Evolutionary conservation across 2,329 filamentous ascomycete genomes (phyloP), one percentile per base, ranked within the genome.

Genomic region (Fusarium hainanense): DNA sequence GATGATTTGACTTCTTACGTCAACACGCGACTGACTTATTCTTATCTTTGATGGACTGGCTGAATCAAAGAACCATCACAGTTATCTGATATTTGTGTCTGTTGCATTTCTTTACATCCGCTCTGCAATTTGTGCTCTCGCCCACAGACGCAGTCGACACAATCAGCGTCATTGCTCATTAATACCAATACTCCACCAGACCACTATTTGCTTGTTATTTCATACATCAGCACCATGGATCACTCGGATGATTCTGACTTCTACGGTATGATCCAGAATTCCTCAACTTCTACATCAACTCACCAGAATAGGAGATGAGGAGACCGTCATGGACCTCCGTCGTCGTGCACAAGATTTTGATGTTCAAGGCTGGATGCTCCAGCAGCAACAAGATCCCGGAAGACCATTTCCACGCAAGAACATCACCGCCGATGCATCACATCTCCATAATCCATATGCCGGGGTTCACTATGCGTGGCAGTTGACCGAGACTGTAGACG

Each of bases 391-490:
- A 13, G 70, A 74, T 21, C 74, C 78, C 13, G 77, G 75, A 13
- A 72, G 72, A 28, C 73, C 79, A 13, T 46, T 70, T n/a, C 72
- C 64, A 21, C 70, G 63, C 43, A 66, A 51, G 27, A 68, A 42
- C 41, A 44, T 69, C n/a, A 42, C 61, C 6, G 52, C 66, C 6
- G 66, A 76, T n/a, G 57, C 68, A 9, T 68, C 78, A 1, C 77
- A 77, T 27, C 78, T 87, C 4, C 84, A 88, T 79, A 92, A 93
- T 74, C 84, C 85, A 3, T 89, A 89, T 69, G 83, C 87, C 59
- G 87, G 86, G 34, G 61, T 83, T 2, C 55, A 77, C 6, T 84
- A 83, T 66, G 89, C 87, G 27, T 89, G 90, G 82, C 90, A 91
- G 76, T 82, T 90, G 28, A 81, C 81, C 2, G 92, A 94, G 75